Base-by-base conservation (phyloP, 2,329 filamentous ascomycete species). In the Trichoderma koningii region DNA sequence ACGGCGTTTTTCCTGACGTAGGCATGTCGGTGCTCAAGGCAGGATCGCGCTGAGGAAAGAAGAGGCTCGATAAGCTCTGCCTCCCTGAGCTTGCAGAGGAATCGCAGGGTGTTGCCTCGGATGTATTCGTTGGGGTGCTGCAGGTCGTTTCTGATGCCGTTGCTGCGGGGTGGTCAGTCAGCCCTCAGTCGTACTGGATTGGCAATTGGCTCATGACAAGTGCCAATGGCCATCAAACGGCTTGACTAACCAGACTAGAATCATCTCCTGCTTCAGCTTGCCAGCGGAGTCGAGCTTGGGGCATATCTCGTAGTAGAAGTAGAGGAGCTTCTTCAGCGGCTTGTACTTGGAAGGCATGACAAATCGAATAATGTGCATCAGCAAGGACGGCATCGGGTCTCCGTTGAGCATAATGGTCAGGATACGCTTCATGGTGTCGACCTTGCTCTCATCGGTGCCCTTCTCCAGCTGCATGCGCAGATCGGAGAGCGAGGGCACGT, bases 331-430 rank as follows among this genome's bases (percentile, higher is more conserved):
- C 87, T 99, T 99, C 73, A 99, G 83, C 48, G 90, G 83, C 82
- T 99, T 99, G 79, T 91, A 92, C 82, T 96, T 97, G 69, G 93
- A 97, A 15, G 95, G 95, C 95, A 99, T 99, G 73, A 99, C 93
- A 77, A 99, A 99, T 77, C 95, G 92, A 78, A 99, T 99, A 75
- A 99, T 99, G 82, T 98, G 95, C 95, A 99, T 99, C 72, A 99
- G 88, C 21, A 99, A 85, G 71, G 93, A 89, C 28, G 93, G 90
- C 89, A 99, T 95, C 47, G 95, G 89, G 76, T 99, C 94, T 71
- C 95, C 95, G 77, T 98, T 98, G 74, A 99, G 87, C 95, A 99
- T 98, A 76, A 97, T 88, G 69, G 92, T 96, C 76, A 98, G 82
- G 77, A 99, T 93, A 81, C 88, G 90, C 87, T 95, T 96, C 92